A percentile compares a stretch with the other conserved stretches of the same genome.
Conservation (phyloP, 2,329 filamentous ascomycete genomes). For the Bipolaris victoriae region DNA sequence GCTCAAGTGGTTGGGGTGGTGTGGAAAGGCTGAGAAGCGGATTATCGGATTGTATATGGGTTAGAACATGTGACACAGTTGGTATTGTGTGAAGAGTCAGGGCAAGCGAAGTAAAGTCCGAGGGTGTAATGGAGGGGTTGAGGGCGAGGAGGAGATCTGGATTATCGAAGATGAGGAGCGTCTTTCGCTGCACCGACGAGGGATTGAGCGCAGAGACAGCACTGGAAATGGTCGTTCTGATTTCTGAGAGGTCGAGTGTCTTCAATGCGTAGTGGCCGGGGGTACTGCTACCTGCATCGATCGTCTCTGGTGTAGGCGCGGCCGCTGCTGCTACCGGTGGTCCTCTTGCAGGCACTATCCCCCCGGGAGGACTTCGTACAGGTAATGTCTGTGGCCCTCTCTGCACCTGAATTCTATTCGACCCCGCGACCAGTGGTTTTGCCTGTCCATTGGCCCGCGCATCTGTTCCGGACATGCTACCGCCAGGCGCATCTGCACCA, state of each 20-base stretch:
- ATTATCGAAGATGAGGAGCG: slow-evolving; percentile 54
- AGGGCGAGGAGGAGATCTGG: slow-evolving; percentile 53
- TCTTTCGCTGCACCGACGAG: slow-evolving; percentile 26
- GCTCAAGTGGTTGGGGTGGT: slow-evolving; percentile 51
- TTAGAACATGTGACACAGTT: slow-evolving; percentile 67
- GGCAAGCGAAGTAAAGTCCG: slow-evolving; percentile 34
- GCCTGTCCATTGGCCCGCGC: slow-evolving; percentile 7
- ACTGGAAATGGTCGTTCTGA: slow-evolving; percentile 32
- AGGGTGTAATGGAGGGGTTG: slow-evolving; percentile 26
- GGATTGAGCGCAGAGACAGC: slow-evolving; percentile 34
- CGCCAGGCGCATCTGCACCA: slow-evolving; percentile 47
- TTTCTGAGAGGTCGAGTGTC: slow-evolving; percentile 34
- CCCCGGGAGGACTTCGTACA: slow-evolving; percentile 26
- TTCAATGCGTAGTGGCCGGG: slow-evolving; percentile 31
- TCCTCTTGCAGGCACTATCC: slow-evolving; percentile 24
- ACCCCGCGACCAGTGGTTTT: not conserved
- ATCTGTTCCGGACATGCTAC: not conserved
- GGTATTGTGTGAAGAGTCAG: slow-evolving; percentile 50
- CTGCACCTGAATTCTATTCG: not conserved
- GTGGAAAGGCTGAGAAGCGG: slow-evolving; percentile 64
- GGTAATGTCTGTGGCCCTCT: slow-evolving; percentile 18
- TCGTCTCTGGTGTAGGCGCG: slow-evolving; percentile 5
- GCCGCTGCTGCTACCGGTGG: slow-evolving; percentile 9
- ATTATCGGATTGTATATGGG: slow-evolving; percentile 76
- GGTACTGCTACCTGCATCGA: slow-evolving; percentile 2